phyloP scores from a whole-genome alignment of 441 rosid species.

The Erodium texanum region DNA sequence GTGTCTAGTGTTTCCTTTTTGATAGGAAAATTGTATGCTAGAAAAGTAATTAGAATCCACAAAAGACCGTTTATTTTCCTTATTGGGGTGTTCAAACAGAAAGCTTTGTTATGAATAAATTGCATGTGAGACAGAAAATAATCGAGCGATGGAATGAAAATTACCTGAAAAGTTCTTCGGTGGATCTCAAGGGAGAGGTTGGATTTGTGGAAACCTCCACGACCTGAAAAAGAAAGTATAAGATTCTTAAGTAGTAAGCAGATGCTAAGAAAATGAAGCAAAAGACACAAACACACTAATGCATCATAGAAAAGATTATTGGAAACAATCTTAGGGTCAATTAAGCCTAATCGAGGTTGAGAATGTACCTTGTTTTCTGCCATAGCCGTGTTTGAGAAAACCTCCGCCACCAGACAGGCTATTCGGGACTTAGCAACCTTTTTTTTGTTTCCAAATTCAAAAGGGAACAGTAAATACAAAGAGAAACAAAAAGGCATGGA shows the following conservation, averaged over 20 bases:
- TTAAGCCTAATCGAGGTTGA: not conserved
- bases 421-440: slow-evolving; percentile 70
- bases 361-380: slow-evolving; percentile 79
- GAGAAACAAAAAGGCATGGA: not conserved
- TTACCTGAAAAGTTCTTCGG: slow-evolving; percentile 49
- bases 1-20: not conserved
- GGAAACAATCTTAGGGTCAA: not conserved
- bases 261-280: not conserved
- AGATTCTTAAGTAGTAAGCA: slow-evolving; percentile 1
- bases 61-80: too few relatives aligned
- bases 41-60: not conserved
- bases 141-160: not conserved
- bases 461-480: slow-evolving; percentile 5
- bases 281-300: not conserved
- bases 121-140: not conserved
- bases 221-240: slow-evolving; percentile 35
- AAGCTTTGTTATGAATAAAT: not conserved
- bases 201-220: slow-evolving; percentile 18
- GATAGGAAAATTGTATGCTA: not conserved
- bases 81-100: too few relatives aligned
- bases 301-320: not conserved
- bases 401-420: slow-evolving; percentile 69
- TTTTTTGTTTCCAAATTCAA: not conserved
- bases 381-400: slow-evolving; percentile 67
- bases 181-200: not conserved